These are phyloP conservation scores for Wickerhamomyces xylosicus DNA, from an alignment of 805 yeast genomes.

Conservation along the genomic window DNA sequence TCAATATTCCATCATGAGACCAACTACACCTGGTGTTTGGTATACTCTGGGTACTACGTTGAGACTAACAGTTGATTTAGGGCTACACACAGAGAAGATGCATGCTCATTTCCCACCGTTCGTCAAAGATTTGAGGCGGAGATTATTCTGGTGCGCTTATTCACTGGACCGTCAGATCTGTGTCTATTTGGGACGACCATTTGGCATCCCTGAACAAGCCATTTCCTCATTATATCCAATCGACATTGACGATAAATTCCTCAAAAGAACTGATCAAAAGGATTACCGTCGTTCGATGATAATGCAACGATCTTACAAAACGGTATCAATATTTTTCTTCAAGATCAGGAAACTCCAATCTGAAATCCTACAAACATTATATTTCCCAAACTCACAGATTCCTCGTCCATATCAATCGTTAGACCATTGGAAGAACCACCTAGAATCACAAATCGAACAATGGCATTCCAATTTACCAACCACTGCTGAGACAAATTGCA, in stretches of 20 bases:
- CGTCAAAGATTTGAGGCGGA: conserved; percentile 56
- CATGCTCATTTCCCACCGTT: conserved; percentile 37
- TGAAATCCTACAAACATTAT: conserved; percentile 60
- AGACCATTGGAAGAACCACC: conserved; percentile 52
- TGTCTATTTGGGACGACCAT: conserved; percentile 79
- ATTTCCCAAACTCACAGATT: conserved; percentile 54
- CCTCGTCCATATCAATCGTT: conserved; percentile 51
- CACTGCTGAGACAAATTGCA: conserved; percentile 54
- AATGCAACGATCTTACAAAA: conserved; percentile 51
- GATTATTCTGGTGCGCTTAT: conserved; percentile 86
- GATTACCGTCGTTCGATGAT: conserved; percentile 31
- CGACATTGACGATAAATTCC: conserved; percentile 60
- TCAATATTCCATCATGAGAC: conserved; percentile 74
- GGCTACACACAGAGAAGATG: conserved; percentile 61
- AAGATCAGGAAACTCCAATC: conserved; percentile 66
- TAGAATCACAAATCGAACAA: conserved; percentile 38
- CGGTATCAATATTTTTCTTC: conserved; percentile 57
- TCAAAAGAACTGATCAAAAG: conserved; percentile 25
- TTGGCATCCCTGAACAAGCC: conserved; percentile 78
- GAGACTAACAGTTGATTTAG: conserved; percentile 74
- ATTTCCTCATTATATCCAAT: conserved; percentile 66
- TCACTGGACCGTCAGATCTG: conserved; percentile 80
- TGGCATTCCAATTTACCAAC: conserved; percentile 51
- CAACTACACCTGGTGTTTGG: conserved; percentile 91
- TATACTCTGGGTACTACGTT: conserved; percentile 74